These are phyloP conservation scores for Aspergillus flavus DNA, from an alignment of 2,329 filamentous ascomycete genomes.

Conservation along the genomic window DNA sequence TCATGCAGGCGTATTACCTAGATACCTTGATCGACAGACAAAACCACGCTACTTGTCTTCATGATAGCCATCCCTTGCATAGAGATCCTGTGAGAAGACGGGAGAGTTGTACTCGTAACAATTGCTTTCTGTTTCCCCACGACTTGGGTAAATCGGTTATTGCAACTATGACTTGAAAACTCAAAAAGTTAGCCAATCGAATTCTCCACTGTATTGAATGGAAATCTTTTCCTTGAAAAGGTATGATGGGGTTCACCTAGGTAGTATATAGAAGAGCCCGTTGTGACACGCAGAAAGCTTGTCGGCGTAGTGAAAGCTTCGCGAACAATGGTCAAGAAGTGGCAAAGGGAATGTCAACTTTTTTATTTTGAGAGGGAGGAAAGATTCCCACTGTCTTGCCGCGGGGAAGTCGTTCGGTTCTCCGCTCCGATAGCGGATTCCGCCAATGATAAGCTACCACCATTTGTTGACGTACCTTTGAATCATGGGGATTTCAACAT, in stretches of 20 bases:
- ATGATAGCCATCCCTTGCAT: slow-evolving; percentile 34
- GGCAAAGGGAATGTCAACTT: not conserved
- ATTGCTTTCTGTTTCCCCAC: slow-evolving; percentile 9
- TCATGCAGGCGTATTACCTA: slow-evolving; percentile 42
- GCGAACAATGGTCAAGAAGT: not conserved
- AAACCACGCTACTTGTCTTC: slow-evolving; percentile 43
- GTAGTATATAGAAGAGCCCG: not conserved
- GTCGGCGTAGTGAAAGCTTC: not conserved
- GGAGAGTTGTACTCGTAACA: slow-evolving; percentile 32
- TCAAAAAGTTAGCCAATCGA: slow-evolving; percentile 10
- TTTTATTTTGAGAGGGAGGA: not conserved
- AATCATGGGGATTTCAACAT: not conserved
- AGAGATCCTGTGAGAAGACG: slow-evolving; percentile 20
- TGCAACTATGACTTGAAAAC: slow-evolving; percentile 10
- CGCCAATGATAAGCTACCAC: not conserved
- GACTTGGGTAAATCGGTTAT: slow-evolving; percentile 7
- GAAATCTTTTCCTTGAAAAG: not conserved
- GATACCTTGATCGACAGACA: slow-evolving; percentile 47
- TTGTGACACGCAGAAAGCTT: not conserved
- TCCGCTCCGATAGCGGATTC: slow-evolving; percentile 1
- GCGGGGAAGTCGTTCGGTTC: slow-evolving; percentile 7
- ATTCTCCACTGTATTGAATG: not conserved
- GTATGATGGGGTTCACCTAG: not conserved
- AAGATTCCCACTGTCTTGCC: not conserved
- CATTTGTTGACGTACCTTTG: not conserved